Base-by-base conservation (phyloP, 805 yeast genomes). In the Candida adriatica region DNA sequence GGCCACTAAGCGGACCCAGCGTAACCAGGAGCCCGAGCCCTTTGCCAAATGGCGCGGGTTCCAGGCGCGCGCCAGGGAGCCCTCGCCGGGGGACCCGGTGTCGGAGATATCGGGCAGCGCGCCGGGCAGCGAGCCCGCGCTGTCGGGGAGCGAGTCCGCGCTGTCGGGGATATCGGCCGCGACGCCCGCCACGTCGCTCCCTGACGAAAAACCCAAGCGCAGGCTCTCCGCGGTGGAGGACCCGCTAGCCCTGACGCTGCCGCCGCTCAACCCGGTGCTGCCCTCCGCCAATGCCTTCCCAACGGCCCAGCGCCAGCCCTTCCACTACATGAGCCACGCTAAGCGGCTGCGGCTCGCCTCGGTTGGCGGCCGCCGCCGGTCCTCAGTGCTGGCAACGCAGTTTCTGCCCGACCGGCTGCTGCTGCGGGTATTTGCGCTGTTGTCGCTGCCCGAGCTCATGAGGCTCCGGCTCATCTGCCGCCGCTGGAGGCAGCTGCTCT, bases 401-500 rank as follows among this genome's bases (percentile, higher is more conserved):
- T 72, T 76, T 2, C 55, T 81, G 19, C 78, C 86, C 0, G 88
- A 80, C 50, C 58, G 70, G 13, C 49, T 79, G 6, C 56, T 79
- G 24, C 49, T 78, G 17, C 58, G 59, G 35, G 67, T 77, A 1
- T 78, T 82, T 41, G 65, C 65, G 24, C 59, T 59, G 35, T 51
- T 80, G 27, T 62, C 70, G 7, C 58, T 82, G 18, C 77, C 75
- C 1, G 70, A 67, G n/a, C 55, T 78, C 35, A 74, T 80, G 81
- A 70, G 65, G 43, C 43, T 74, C 39, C 60, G 80, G 33, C 43
- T 65, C 4, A 76, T 80, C 23, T 73, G 81, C 51, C 61, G 70
- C 37, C 66, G 79, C 42, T 82, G 90, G 88, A 64, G 79, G 44
- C 82, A 76, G 41, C 54, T 82, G 21, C 54, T 80, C 13, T 69